Conservation (phyloP, 306 rosid species). For the Leucaena leucocephala region DNA sequence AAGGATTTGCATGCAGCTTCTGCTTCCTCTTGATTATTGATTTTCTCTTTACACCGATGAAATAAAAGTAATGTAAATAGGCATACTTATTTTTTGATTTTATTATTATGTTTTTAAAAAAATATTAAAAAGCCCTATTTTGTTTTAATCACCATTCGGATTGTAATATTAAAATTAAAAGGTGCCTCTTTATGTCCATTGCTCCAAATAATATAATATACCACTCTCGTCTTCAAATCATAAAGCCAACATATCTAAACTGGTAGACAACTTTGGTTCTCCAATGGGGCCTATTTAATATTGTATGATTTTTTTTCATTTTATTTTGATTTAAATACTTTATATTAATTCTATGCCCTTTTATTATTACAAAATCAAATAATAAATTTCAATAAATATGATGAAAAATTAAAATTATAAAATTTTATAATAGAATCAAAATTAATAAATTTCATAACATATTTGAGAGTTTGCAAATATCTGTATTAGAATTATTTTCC, state of each 20-base stretch:
- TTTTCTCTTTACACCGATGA: not conserved
- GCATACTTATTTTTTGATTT: not conserved
- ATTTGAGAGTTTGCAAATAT: no score
- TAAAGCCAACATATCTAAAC: not conserved
- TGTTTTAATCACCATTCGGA: constrained; percentile 14
- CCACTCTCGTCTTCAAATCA: not conserved
- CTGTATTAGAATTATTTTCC: no score
- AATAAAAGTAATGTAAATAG: not conserved
- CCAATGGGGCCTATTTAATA: not conserved
- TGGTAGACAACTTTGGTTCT: not conserved
- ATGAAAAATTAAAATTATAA: no score
- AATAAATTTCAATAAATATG: no score
- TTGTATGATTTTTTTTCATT: not conserved
- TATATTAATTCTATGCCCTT: not conserved
- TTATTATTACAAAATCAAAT: no score
- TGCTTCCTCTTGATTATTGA: not conserved
- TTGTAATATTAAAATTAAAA: constrained; percentile 20
- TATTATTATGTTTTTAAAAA: not conserved
- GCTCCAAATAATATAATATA: not conserved
- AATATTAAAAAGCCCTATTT: not conserved
- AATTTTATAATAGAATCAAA: no score
- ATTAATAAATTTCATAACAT: no score
- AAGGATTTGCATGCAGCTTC: not conserved
- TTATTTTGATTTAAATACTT: not conserved
- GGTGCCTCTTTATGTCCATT: not conserved